Conservation (phyloP, 2,329 filamentous ascomycete genomes). For the Periconia sp. region DNA sequence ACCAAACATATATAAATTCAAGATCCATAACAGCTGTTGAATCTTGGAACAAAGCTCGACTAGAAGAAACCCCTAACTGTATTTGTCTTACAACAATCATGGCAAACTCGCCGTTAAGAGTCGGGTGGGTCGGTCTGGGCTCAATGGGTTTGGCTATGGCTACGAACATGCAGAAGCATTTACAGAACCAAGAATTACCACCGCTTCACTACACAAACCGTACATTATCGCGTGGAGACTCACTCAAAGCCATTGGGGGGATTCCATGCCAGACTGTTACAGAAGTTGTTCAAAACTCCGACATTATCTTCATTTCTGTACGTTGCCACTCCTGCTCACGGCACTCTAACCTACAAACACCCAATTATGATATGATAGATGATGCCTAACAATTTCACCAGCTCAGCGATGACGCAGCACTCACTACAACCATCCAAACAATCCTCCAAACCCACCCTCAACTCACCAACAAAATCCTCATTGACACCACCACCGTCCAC, state of each 20-base stretch:
- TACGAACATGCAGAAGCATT: conserved; percentile 51
- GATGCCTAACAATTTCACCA: conserved; percentile 3
- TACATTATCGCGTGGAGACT: conserved; percentile 49
- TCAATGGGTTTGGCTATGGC: conserved; percentile 57
- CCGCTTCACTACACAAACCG: conserved; percentile 50
- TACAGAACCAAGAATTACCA: conserved; percentile 21
- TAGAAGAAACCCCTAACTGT: neutral
- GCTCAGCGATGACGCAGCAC: conserved; percentile 47
- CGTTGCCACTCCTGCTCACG: neutral
- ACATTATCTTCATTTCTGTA: conserved; percentile 40
- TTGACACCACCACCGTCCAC: conserved; percentile 56
- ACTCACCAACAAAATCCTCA: conserved; percentile 46
- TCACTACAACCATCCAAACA: conserved; percentile 32
- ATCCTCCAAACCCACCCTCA: conserved; percentile 12
- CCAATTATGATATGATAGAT: neutral
- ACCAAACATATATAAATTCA: neutral
- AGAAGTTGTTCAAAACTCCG: conserved; percentile 21
- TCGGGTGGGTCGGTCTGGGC: conserved; percentile 47
- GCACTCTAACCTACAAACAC: neutral
- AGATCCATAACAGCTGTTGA: neutral
- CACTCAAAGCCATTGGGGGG: conserved; percentile 30
- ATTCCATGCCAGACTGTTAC: conserved; percentile 14
- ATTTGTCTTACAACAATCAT: neutral
- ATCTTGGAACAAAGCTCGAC: neutral
- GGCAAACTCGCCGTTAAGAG: neutral